Evolutionary conservation across 2,329 filamentous ascomycete genomes (phyloP).

Genomic region (Stagonosporopsis rhizophila): DNA sequence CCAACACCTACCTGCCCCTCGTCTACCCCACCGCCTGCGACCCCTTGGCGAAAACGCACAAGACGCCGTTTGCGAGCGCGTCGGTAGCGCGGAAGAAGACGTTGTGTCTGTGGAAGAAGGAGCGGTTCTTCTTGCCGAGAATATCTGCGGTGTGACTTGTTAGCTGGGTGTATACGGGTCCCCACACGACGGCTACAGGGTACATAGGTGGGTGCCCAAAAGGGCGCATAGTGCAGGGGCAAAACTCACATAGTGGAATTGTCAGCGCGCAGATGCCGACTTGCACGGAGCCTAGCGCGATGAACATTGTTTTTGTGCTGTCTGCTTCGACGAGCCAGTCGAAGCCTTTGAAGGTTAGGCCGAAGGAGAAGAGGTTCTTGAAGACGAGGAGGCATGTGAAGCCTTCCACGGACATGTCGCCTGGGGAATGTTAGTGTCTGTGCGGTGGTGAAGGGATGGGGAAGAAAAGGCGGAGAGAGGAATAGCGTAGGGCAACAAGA

Average conservation of each 20-base stretch:
- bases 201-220: too few relatives aligned
- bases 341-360: constrained; percentile 82
- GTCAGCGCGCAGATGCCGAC: constrained; percentile 76
- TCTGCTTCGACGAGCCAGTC: constrained; percentile 73
- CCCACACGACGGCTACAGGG: too few relatives aligned
- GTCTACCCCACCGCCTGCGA: background rate
- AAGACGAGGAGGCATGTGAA: constrained; percentile 92
- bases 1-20: too few relatives aligned
- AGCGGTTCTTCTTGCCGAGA: constrained; percentile 47
- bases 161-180: too few relatives aligned
- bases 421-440: constrained; percentile 49
- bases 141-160: constrained; percentile 24
- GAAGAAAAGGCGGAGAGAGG: background rate
- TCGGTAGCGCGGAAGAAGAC: constrained; percentile 44
- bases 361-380: constrained; percentile 93
- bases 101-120: constrained; percentile 44
- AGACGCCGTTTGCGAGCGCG: constrained; percentile 34
- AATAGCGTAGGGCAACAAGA: background rate
- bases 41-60: background rate
- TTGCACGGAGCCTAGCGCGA: constrained; percentile 77
- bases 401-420: constrained; percentile 81
- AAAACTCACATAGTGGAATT: constrained; percentile 77
- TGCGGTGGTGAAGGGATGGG: background rate
- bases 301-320: constrained; percentile 73
- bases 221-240: too few relatives aligned